A percentile compares a stretch with the other conserved stretches of the same genome.
These are phyloP conservation scores for Trichoderma gamsii DNA, from an alignment of 495 filamentous ascomycete genomes.

Conservation along the genomic window DNA sequence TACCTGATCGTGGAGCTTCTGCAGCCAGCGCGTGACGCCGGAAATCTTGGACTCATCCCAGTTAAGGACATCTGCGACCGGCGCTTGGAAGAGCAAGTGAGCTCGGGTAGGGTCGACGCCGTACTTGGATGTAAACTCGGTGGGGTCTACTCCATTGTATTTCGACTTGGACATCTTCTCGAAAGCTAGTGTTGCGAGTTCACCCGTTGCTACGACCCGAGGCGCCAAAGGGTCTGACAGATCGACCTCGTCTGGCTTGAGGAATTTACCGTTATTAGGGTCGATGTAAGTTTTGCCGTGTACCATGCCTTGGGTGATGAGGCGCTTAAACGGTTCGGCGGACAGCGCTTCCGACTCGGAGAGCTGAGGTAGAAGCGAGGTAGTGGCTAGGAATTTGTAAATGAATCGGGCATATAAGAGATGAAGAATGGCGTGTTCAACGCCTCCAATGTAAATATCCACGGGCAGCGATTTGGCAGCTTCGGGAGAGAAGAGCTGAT, in stretches of 20 bases:
- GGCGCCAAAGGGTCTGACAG: slow-evolving; percentile 50
- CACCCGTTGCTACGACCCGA: slow-evolving; percentile 52
- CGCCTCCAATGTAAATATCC: slow-evolving; percentile 79
- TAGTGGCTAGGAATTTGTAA: slow-evolving; percentile 72
- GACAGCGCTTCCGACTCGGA: slow-evolving; percentile 21
- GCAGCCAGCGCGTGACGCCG: slow-evolving; percentile 74
- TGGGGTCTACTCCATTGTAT: slow-evolving; percentile 85
- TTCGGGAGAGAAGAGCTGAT: slow-evolving; percentile 53
- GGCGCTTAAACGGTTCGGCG: slow-evolving; percentile 72
- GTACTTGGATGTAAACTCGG: slow-evolving; percentile 58
- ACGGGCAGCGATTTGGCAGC: slow-evolving; percentile 57
- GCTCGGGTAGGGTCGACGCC: slow-evolving; percentile 81
- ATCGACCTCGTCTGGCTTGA: slow-evolving; percentile 73
- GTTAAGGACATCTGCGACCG: slow-evolving; percentile 72
- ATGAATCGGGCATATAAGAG: slow-evolving; percentile 89
- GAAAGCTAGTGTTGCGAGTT: slow-evolving; percentile 55
- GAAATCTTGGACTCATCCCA: slow-evolving; percentile 83
- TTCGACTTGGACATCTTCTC: slow-evolving; percentile 98
- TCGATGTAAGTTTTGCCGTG: slow-evolving; percentile 79
- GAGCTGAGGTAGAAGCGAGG: slow-evolving; percentile 27
- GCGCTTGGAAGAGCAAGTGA: slow-evolving; percentile 82
- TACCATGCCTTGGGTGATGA: slow-evolving; percentile 89
- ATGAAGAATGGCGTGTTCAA: slow-evolving; percentile 87
- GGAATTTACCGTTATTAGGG: slow-evolving; percentile 66
- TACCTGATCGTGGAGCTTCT: slow-evolving; percentile 56